Conservation (phyloP, 2,329 filamentous ascomycete genomes). For the Dactylellina cionopaga region DNA sequence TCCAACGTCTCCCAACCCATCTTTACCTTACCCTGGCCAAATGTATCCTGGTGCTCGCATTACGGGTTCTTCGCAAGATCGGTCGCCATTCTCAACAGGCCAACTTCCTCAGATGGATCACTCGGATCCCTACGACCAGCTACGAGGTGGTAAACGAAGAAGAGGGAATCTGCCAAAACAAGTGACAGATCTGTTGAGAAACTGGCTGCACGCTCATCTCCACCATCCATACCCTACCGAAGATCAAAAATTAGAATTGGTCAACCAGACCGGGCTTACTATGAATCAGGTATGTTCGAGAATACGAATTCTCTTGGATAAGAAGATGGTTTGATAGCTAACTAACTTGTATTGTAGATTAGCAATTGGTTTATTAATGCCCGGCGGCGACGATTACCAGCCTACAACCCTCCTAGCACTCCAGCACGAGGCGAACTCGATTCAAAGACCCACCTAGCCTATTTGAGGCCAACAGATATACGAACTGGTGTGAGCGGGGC, state of each 20-base stretch:
- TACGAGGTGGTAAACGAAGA: constrained; percentile 65
- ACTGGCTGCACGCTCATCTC: constrained; percentile 82
- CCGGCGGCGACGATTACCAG: constrained; percentile 71
- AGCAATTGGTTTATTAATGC: constrained; percentile 86
- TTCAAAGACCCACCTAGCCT: constrained; percentile 42
- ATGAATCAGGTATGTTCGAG: constrained; percentile 64
- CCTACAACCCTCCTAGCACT: constrained; percentile 29
- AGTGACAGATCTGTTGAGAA: constrained; percentile 80
- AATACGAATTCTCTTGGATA: too few relatives aligned
- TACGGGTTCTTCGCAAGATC: constrained; percentile 47
- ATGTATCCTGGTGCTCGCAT: constrained; percentile 49
- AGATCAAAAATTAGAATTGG: constrained; percentile 85
- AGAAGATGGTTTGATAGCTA: constrained; percentile 6
- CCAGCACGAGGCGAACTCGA: constrained; percentile 36
- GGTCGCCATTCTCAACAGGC: constrained; percentile 55
- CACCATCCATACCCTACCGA: constrained; percentile 86
- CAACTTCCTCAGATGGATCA: constrained; percentile 54
- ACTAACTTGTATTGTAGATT: constrained; percentile 63
- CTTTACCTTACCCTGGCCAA: constrained; percentile 53
- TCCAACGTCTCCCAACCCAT: constrained; percentile 45
- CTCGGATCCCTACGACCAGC: constrained; percentile 57
- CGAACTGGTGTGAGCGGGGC: constrained; percentile 40
- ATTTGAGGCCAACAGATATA: constrained; percentile 42
- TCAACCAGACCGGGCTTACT: constrained; percentile 78
- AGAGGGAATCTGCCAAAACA: constrained; percentile 91